These are phyloP conservation scores for Gossypium laxum DNA, from an alignment of 441 rosid genomes.

Conservation along the genomic window DNA sequence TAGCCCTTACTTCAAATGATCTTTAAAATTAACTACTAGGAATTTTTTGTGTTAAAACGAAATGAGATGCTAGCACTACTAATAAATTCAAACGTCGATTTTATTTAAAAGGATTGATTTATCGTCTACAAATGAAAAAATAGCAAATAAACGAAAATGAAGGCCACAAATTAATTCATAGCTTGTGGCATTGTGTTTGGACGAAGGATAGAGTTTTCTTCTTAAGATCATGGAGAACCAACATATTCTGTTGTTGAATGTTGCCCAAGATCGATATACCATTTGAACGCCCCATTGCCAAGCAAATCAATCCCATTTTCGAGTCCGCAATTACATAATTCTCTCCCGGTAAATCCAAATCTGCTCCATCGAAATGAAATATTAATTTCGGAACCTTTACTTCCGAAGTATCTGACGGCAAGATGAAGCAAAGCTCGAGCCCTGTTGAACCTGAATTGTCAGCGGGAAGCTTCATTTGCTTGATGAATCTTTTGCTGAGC, in stretches of 20 bases:
- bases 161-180: conserved; percentile 17
- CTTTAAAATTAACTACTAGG: no score
- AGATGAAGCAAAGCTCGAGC: conserved; percentile 66
- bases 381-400: conserved; percentile 57
- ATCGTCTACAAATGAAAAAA: not conserved
- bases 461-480: conserved; percentile 37
- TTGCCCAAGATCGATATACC: conserved; percentile 86
- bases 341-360: conserved; percentile 68
- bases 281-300: conserved; percentile 73
- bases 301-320: conserved; percentile 45
- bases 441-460: conserved; percentile 48
- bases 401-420: conserved; percentile 31
- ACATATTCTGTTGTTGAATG: conserved; percentile 73
- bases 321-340: conserved; percentile 72
- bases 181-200: conserved; percentile 49
- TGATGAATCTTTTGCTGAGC: conserved; percentile 35
- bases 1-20: no score
- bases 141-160: not conserved
- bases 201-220: conserved; percentile 58
- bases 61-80: not conserved
- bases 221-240: conserved; percentile 61
- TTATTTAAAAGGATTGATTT: not conserved
- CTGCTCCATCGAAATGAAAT: conserved; percentile 65
- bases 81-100: not conserved
- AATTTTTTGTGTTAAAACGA: no score